Evolutionary conservation across 441 rosid species (phyloP).

Genomic region (Pelargonium cotyledonis): DNA sequence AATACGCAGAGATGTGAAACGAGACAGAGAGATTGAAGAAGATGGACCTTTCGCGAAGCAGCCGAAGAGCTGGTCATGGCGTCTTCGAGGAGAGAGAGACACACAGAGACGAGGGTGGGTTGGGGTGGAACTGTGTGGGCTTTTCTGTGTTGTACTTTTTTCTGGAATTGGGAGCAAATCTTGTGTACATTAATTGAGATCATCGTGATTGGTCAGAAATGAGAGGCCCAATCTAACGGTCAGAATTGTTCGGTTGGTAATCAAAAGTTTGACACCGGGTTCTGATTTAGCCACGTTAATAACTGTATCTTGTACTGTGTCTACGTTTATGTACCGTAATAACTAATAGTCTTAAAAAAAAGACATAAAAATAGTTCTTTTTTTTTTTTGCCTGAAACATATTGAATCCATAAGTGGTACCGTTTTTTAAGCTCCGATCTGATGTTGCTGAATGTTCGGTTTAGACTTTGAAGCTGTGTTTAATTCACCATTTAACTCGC

Average conservation of each 20-base stretch:
- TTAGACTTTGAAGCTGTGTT: too few relatives aligned
- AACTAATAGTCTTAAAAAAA: too few relatives aligned
- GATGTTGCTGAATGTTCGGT: too few relatives aligned
- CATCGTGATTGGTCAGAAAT: background rate
- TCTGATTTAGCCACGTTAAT: background rate
- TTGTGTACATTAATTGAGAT: background rate
- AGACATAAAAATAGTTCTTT: too few relatives aligned
- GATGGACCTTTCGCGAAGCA: background rate
- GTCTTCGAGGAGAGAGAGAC: background rate
- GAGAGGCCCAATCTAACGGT: background rate
- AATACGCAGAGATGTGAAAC: too few relatives aligned
- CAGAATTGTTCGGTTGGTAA: background rate
- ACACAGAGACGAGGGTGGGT: too few relatives aligned
- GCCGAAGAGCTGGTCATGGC: constrained; percentile 4
- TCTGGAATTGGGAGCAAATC: background rate
- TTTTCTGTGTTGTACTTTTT: background rate
- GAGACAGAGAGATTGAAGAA: background rate
- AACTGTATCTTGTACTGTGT: background rate
- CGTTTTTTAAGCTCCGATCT: too few relatives aligned
- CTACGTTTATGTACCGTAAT: background rate
- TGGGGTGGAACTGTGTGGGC: too few relatives aligned
- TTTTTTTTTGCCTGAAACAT: too few relatives aligned
- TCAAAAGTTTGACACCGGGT: background rate
- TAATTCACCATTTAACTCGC: too few relatives aligned
- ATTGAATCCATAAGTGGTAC: too few relatives aligned